Base-by-base conservation (phyloP, 2,329 filamentous ascomycete species). In the Sporothrix sp. region DNA sequence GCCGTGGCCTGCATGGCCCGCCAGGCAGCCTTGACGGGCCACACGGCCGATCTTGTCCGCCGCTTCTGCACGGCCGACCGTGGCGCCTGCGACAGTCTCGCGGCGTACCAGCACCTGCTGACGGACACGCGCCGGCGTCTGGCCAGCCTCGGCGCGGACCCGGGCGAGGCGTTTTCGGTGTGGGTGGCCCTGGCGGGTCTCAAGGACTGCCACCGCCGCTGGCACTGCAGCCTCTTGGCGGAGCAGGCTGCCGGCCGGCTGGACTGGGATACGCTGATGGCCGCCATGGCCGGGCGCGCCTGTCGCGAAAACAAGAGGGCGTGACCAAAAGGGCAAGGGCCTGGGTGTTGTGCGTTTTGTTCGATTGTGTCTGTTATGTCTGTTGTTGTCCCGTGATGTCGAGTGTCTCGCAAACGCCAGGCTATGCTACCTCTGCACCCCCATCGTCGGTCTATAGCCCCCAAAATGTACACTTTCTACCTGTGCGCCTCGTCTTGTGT, bases 261-360 rank as follows among this genome's bases (percentile, higher is more conserved):
- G 14, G 50, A 40, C 25, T 58, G 56, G 56, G 27, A 52, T 1
- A 33, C 20, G 1, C 43, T 56, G 32, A 57, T 58, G 56, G 35
- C 37, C 10, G 16, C 16, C 1, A 54, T 58, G 37, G 48, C 53
- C 2, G 47, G 35, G 10, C 43, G 51, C 16, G 54, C 54, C 2
- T 52, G 49, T 8, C 39, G 49, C 6, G 54, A 56, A 39, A 28
- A 40, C 20, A 10, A 11, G 32, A 2, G 5, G 7, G 23, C n/a
- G 33, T 18, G 14, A 47, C 5, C 20, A n/a, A 33, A n/a, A 7
- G n/a, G 40, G 20, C 13, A 35, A 27, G 14, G 16, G 21, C 16
- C 2, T 8, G 3, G 25, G 10, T 6, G 25, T 28, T 28, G n/a
- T n/a, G n/a, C n/a, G n/a, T n/a, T n/a, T n/a, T n/a, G n/a, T n/a